Base-by-base conservation (phyloP, 2,329 filamentous ascomycete genomes). In the Penicillium sp. region DNA sequence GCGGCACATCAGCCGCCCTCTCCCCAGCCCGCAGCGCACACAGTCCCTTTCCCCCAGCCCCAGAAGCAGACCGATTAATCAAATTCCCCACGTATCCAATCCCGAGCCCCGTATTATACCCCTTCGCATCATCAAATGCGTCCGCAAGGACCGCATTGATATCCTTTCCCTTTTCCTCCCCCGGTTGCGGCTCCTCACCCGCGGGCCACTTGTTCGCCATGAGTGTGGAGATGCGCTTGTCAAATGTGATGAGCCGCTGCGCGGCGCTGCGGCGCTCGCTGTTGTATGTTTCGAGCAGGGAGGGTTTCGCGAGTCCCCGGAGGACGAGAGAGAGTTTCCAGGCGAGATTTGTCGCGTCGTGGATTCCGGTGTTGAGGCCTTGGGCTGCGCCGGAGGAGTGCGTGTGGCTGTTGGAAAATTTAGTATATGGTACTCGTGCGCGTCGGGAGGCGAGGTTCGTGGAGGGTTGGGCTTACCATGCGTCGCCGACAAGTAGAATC, bases 351-450 rank as follows among this genome's bases (percentile, higher is more conserved):
- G 56, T 50, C 3, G 60, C 60, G 17, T 62, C 60, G 21, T 62
- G 56, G 38, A 62, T 62, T 6, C 60, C 60, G 17, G 56, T 62
- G 51, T 62, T 62, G 15, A 62, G 51, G 35, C 60, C 60, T 47
- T 62, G 60, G 11, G 60, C 60, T 8, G 60, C 60, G 5, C 60
- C 60, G 17, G 41, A 50, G 38, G 29, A 31, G 21, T 62, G 60
- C 2, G 60, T 62, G 56, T 62, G 60, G 35, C 41, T 44, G 48
- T 11, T 47, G 15, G 35, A 15, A 9, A 41, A 41, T 41, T 41
- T 41, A 41, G 35, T 47, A 47, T 13, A 21, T 21, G 21, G 21
- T 21, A 21, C 21, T 21, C 21, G 21, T 21, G 21, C 21, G 21
- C 21, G 21, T 21, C 21, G 21, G 21, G 21, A 21, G 21, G 21